Evolutionary conservation across 805 yeast genomes (phyloP).

Genomic region (Monosporozyma solicola): DNA sequence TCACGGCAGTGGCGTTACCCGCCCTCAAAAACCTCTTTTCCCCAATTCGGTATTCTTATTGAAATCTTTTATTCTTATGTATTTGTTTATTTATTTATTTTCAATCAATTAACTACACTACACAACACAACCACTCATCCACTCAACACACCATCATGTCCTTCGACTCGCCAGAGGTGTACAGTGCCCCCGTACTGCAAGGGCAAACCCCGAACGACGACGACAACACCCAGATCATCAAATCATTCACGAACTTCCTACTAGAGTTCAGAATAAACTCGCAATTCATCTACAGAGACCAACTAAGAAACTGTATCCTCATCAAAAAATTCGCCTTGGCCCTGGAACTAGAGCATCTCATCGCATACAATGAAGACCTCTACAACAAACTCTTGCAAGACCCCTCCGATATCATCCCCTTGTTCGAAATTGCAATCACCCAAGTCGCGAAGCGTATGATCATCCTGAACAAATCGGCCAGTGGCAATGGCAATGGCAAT

Average conservation of each 20-base stretch:
- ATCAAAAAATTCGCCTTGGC: conserved; percentile 63
- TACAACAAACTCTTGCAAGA: conserved; percentile 77
- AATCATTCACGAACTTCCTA: conserved; percentile 72
- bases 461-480: conserved; percentile 26
- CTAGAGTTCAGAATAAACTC: conserved; percentile 78
- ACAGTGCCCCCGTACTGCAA: conserved; percentile 76
- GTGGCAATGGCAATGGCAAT: conserved; percentile 4
- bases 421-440: conserved; percentile 74
- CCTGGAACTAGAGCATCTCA: conserved; percentile 75
- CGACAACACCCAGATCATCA: conserved; percentile 56
- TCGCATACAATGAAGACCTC: conserved; percentile 80
- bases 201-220: conserved; percentile 64
- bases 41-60: too few species aligned
- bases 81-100: too few species aligned
- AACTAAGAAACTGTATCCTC: conserved; percentile 75
- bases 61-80: too few species aligned
- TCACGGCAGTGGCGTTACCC: too few species aligned
- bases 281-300: conserved; percentile 82
- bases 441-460: conserved; percentile 73
- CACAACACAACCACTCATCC: neutral
- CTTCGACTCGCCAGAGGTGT: conserved; percentile 63
- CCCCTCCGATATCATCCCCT: conserved; percentile 79
- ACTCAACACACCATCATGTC: conserved; percentile 38
- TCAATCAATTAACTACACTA: too few species aligned
- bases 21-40: too few species aligned